Conservation (phyloP, 2,329 filamentous ascomycete genomes). For the Monosporascus cannonballus region DNA sequence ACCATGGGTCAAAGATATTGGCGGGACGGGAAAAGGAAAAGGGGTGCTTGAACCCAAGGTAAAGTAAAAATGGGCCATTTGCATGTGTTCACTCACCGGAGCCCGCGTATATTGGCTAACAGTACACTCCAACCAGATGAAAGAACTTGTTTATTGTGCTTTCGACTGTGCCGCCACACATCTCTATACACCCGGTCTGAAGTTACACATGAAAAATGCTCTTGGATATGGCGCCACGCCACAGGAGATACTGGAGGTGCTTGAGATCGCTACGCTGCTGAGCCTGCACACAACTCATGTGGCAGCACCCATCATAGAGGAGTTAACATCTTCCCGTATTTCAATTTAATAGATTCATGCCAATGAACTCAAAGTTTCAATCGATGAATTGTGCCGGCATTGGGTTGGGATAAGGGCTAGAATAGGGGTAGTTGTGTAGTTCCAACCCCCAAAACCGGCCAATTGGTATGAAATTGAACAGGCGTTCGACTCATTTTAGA, state of each 20-base stretch:
- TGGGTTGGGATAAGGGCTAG: too few species aligned
- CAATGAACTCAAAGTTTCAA: too few species aligned
- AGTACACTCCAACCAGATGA: conserved; percentile 18
- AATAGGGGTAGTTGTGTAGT: too few species aligned
- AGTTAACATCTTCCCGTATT: conserved; percentile 4
- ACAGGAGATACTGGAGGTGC: conserved; percentile 41
- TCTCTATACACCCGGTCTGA: conserved; percentile 38
- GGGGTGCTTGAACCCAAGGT: conserved; percentile 37
- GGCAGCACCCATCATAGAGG: conserved; percentile 22
- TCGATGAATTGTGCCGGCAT: too few species aligned
- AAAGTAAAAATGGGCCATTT: not conserved
- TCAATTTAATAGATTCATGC: not conserved
- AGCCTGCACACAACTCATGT: conserved; percentile 24
- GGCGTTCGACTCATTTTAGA: too few species aligned
- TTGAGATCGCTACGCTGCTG: conserved; percentile 34
- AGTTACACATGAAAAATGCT: conserved; percentile 42
- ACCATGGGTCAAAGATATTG: conserved; percentile 30
- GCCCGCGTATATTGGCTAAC: too few species aligned
- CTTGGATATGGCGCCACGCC: conserved; percentile 37
- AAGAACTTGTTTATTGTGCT: conserved; percentile 42
- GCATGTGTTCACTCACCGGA: too few species aligned
- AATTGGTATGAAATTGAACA: too few species aligned
- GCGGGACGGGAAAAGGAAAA: conserved; percentile 11
- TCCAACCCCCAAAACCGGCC: too few species aligned
- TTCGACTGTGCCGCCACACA: conserved; percentile 42